Percentiles rank a stretch among this genome's conserved stretches.
Evolutionary conservation across 225 moss, liverwort and hornwort genomes (phyloP).

Genomic region (Lunularia cruciata): DNA sequence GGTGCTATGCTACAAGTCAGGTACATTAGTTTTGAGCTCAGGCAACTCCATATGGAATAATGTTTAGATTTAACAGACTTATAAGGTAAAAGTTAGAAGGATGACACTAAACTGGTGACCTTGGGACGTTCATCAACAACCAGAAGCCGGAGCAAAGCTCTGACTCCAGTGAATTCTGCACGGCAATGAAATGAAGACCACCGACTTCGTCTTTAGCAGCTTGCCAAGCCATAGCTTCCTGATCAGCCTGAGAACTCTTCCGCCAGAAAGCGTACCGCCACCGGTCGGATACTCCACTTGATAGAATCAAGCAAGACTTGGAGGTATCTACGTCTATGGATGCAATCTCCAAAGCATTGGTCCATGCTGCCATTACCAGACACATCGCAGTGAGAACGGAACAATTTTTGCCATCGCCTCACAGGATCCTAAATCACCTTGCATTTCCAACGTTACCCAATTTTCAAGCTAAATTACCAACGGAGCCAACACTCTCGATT

Average conservation of each 20-base stretch:
- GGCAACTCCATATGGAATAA: constrained; percentile 22
- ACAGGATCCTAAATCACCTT: too few species aligned
- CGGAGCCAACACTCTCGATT: too few species aligned
- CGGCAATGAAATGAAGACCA: constrained; percentile 90
- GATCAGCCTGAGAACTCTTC: constrained; percentile 73
- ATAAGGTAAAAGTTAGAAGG: constrained; percentile 6
- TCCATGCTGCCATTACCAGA: constrained; percentile 65
- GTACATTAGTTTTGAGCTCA: constrained; percentile 12
- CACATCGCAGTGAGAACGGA: too few species aligned
- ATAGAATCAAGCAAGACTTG: constrained; percentile 76
- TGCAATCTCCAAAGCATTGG: constrained; percentile 90
- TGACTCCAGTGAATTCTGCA: constrained; percentile 79
- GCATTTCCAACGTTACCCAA: too few species aligned
- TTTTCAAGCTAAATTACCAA: too few species aligned
- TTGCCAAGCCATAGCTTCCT: constrained; percentile 91
- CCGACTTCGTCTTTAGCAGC: constrained; percentile 68
- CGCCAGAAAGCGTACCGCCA: constrained; percentile 96
- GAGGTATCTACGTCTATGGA: constrained; percentile 71
- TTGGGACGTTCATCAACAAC: constrained; percentile 75
- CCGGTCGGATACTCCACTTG: constrained; percentile 79
- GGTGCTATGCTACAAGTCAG: constrained; percentile 16
- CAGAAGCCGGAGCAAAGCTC: constrained; percentile 98
- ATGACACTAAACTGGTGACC: constrained; percentile 66
- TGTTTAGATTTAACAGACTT: constrained; percentile 16
- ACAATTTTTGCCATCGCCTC: too few species aligned